Base-by-base conservation (phyloP, 805 yeast genomes). In the Pichia membranifaciens region DNA sequence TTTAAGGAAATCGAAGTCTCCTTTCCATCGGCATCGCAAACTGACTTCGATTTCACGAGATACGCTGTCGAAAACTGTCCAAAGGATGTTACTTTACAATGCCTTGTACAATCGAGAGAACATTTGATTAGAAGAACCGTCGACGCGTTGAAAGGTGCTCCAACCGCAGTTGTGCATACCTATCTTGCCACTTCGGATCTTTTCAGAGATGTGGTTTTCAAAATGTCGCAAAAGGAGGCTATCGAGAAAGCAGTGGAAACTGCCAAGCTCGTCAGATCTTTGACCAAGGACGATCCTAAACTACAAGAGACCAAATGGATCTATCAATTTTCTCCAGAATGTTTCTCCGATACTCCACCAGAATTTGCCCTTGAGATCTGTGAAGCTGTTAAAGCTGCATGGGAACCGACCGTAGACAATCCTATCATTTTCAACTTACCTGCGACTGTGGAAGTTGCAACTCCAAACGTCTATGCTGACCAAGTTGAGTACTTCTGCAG, bases 1-100 rank as follows among this genome's bases (percentile, higher is more conserved):
- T 83, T 84, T 69, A 84, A 84, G 61, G 91, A 84, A 68, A 84
- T 84, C 57, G 91, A 84, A 65, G 91, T 84, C 41, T 72, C 87
- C 3, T 84, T 84, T 68, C 91, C 91, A 9, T 81, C 87, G 25
- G 90, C 90, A 3, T 83, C 89, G 4, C 90, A 84, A 61, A 82
- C 87, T 6, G 91, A 84, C 67, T 84, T 84, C 59, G 91, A 84
- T 65, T 84, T 84, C 71, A 84, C 91, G 20, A 71, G 89, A 50
- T 84, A 78, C 57, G 90, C 89, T 6, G 88, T 84, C 38, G 87
- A 82, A 62, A 77, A 79, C 57, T 85, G 87, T 25, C 91, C 91
- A 10, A 84, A 74, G 17, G 91, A 83, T 59, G 90, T 84, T 18
- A 64, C 74, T 36, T 79, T 84, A 56, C 91, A 84, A 68, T 87